phyloP scores from a whole-genome alignment of 805 yeast genomes.

The Kluyveromyces siamensis region DNA sequence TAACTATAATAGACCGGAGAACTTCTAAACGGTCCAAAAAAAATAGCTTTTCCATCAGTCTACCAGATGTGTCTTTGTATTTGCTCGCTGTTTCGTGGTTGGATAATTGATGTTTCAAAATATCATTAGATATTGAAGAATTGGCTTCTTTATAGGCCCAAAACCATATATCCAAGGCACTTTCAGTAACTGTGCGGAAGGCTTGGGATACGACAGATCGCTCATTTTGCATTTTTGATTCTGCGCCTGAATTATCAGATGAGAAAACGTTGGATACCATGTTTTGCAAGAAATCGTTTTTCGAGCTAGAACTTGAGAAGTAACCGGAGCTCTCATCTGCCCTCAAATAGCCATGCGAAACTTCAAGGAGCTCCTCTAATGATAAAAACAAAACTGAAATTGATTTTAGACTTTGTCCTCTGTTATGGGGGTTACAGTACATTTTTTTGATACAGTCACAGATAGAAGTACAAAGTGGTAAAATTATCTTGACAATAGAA shows the following conservation, averaged over 20 bases:
- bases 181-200: slow-evolving; percentile 48
- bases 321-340: slow-evolving; percentile 27
- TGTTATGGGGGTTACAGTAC: slow-evolving; percentile 12
- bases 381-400: slow-evolving; percentile 44
- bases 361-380: slow-evolving; percentile 52
- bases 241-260: slow-evolving; percentile 27
- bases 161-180: slow-evolving; percentile 64
- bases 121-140: slow-evolving; percentile 4
- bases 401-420: slow-evolving; percentile 38
- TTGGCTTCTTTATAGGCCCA: slow-evolving; percentile 28
- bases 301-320: slow-evolving; percentile 10
- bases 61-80: slow-evolving; percentile 61
- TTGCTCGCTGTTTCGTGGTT: slow-evolving; percentile 42
- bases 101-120: slow-evolving; percentile 25
- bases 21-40: slow-evolving; percentile 64
- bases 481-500: slow-evolving; percentile 45
- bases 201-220: slow-evolving; percentile 51
- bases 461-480: slow-evolving; percentile 42
- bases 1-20: slow-evolving; percentile 51
- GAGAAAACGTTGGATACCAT: slow-evolving; percentile 29
- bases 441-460: slow-evolving; percentile 20
- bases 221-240: slow-evolving; percentile 35
- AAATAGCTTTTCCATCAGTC: slow-evolving; percentile 54
- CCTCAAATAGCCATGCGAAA: slow-evolving; percentile 46
- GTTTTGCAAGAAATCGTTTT: slow-evolving; percentile 25